Percentiles rank a stretch among this genome's conserved stretches.
These are phyloP conservation scores for Starmerella etchellsii DNA, from an alignment of 805 yeast species.

Conservation along the genomic window DNA sequence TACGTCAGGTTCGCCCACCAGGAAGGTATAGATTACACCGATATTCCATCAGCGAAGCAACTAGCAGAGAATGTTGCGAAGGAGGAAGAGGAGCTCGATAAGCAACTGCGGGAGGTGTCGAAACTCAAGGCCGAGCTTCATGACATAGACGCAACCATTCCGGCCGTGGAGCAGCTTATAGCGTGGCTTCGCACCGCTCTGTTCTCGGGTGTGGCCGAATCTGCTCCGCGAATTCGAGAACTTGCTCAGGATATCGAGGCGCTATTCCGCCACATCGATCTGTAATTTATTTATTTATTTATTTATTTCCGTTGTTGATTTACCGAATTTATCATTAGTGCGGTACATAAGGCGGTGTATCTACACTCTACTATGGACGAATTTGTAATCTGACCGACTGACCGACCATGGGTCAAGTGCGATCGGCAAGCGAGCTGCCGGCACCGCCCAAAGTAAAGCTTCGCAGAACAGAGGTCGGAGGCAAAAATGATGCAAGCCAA, in stretches of 20 bases:
- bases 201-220: neutral
- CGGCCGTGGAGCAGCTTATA: neutral
- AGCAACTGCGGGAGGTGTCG: neutral
- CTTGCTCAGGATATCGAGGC: neutral
- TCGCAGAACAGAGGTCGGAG: neutral
- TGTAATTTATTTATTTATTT: neutral
- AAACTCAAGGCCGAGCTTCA: neutral
- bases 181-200: conserved; percentile 6
- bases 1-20: conserved; percentile 14
- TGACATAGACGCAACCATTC: neutral
- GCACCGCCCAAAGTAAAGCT: conserved; percentile 2
- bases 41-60: conserved; percentile 2
- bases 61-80: neutral
- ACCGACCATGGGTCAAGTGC: neutral
- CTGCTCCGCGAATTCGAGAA: neutral
- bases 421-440: conserved; percentile 1
- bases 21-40: conserved; percentile 14
- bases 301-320: neutral
- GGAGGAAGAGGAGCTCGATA: conserved; percentile 4
- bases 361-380: no score
- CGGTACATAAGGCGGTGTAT: neutral
- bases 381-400: no score
- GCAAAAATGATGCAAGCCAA: neutral
- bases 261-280: neutral
- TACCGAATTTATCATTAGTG: neutral